phyloP scores from a whole-genome alignment of 441 rosid genomes.

The Jatropha multifida region DNA sequence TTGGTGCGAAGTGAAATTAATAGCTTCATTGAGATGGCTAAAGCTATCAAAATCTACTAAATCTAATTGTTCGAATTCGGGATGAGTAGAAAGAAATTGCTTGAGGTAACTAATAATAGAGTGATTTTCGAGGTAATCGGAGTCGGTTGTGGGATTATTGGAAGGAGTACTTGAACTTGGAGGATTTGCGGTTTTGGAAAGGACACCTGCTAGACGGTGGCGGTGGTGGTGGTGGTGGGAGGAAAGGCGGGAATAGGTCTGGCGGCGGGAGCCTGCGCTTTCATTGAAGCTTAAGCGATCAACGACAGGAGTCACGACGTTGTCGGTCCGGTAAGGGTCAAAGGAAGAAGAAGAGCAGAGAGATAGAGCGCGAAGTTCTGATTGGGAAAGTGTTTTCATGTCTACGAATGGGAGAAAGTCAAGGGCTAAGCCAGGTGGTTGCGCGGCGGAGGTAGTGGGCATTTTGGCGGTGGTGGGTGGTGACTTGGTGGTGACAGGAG shows the following conservation, averaged over 20 bases:
- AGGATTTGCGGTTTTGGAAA: constrained; percentile 32
- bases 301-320: constrained; percentile 38
- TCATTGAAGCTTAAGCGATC: constrained; percentile 68
- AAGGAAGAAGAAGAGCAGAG: constrained; percentile 39
- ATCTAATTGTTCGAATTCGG: constrained; percentile 38
- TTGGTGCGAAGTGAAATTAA: constrained; percentile 9
- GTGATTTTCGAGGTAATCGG: constrained; percentile 48
- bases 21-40: constrained; percentile 12
- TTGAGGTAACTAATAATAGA: constrained; percentile 50
- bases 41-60: constrained; percentile 22
- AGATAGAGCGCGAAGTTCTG: constrained; percentile 60
- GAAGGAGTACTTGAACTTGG: constrained; percentile 27
- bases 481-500: neutral
- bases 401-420: constrained; percentile 39
- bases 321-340: constrained; percentile 32
- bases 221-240: constrained; percentile 53
- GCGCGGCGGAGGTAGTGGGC: constrained; percentile 28
- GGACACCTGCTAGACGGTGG: constrained; percentile 50
- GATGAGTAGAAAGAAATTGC: constrained; percentile 44
- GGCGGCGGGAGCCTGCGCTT: constrained; percentile 72
- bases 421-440: constrained; percentile 18
- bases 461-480: constrained; percentile 24
- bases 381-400: constrained; percentile 53
- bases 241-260: constrained; percentile 48
- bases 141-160: constrained; percentile 25